These are phyloP conservation scores for Fusarium oxysporum DNA, from an alignment of 2,329 filamentous ascomycete species.

Conservation along the genomic window DNA sequence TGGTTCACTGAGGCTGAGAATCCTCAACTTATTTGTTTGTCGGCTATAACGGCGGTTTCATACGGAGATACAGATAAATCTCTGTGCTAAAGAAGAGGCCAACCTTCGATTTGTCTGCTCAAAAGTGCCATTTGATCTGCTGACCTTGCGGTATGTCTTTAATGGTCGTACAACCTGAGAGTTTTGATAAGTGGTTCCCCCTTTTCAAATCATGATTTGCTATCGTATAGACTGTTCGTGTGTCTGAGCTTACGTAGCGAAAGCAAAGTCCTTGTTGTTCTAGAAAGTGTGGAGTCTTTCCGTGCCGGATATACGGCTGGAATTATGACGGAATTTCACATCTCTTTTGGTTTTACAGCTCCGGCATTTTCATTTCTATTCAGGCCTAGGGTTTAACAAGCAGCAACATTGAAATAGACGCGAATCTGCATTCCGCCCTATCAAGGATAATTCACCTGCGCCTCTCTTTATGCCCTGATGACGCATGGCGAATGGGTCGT, in stretches of 20 bases:
- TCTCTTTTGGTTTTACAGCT: no score
- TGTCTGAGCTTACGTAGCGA: not conserved
- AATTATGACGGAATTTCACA: not conserved
- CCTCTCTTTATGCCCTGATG: not conserved
- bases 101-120: rapidly evolving
- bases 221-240: not conserved
- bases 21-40: no score
- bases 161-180: not conserved
- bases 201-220: not conserved
- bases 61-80: no score
- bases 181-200: not conserved
- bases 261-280: not conserved
- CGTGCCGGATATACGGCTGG: not conserved
- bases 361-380: no score
- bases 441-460: not conserved
- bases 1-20: no score
- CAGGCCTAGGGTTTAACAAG: not conserved
- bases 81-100: not conserved
- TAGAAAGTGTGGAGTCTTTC: not conserved
- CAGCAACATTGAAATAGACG: not conserved
- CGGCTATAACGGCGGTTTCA: no score
- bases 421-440: rapidly evolving
- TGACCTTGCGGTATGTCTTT: no score
- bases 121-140: rapidly evolving
- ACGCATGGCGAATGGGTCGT: not conserved